Base-by-base conservation (phyloP, 83 land plant genomes). In the Diphasiastrum complanatum region DNA sequence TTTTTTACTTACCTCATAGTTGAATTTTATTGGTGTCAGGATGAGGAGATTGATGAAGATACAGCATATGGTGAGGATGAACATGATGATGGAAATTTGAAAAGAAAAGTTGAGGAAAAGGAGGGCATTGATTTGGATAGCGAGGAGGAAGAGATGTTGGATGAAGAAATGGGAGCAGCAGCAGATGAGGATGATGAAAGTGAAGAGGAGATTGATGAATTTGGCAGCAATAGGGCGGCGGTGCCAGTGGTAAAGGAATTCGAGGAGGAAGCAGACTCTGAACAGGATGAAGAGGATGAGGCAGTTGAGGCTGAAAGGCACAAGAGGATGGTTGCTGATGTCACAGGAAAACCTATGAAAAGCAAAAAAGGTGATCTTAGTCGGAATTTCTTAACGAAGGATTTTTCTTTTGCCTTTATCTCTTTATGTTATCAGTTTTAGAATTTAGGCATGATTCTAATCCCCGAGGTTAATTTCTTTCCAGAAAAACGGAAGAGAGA, bases 11-110 rank as follows among this genome's bases (percentile, higher is more conserved):
- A n/a, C n/a, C n/a, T n/a, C n/a, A n/a, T n/a, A n/a, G n/a, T n/a
- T n/a, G n/a, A n/a, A n/a, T n/a, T n/a, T n/a, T n/a, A n/a, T n/a
- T n/a, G n/a, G 6, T n/a, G n/a, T 22, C n/a, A 78, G 81, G 81
- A 78, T 31, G 81, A 78, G 57, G 81, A 78, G 47, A 75, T 78
- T 11, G 79, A 78, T 54, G 81, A 78, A 70, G 81, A 64, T 35
- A 59, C 48, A 6, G 81, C 78, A 24, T 65, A 51, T 33, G 80
- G 76, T 27, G 76, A 49, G 20, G 75, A 64, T 3, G 28, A 28
- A 25, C 2, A 27, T 23, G 11, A 25, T 41, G 33, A 51, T 24
- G 30, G 33, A 43, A 22, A 34, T 25, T 10, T 18, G 58, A 32
- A 23, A 24, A 32, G 29, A 5, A 11, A 29, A 5, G 19, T 18